Base-by-base conservation (phyloP, 208 protist genomes). In the Wallacemonas sp. region DNA sequence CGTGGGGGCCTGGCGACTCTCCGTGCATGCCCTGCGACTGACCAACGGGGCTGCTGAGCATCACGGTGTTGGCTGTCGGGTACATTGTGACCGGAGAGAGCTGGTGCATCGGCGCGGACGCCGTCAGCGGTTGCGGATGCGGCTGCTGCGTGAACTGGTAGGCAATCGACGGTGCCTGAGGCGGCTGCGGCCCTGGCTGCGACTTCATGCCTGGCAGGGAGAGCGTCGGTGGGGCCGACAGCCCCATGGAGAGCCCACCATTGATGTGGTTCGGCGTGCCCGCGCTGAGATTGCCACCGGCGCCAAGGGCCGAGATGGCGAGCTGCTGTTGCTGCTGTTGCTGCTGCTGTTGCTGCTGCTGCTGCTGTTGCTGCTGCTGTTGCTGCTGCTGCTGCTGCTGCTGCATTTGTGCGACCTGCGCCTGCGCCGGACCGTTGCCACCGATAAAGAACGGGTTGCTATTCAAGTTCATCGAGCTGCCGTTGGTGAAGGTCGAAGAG, bases 251-350 rank as follows among this genome's bases (percentile, higher is more conserved):
- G 3, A 59, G 31, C 7, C 31, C 31, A 23, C 52, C 52, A 23
- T 59, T 59, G 52, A 59, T 0, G 52, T 59, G 52, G 32, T 59
- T 59, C 12, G 52, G 52, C n/a, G 52, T 59, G 16, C 52, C 52
- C 12, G 31, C 52, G n/a, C 52, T 59, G n/a, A 36, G 18, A 29
- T 59, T 59, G 29, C 29, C 52, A 59, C 52, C 26, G 8, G 26
- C 48, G 48, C 48, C 52, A 12, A 18, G 26, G 52, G 22, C 3
- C 29, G 29, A 26, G 31, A 59, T 2, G 1, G 11, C 4, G 52
- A 41, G 18, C 12, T n/a, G 29, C 36, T 28, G 11, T 41, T 5
- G 3, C n/a, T 55, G 61, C 32, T 50, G 61, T 7, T 8, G 44
- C 61, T 31, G 55, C 1, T 62, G 55, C 33, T 62, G 55, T 22